phyloP scores from a whole-genome alignment of 345 rosid genomes.

The Lepidium aucheri region DNA sequence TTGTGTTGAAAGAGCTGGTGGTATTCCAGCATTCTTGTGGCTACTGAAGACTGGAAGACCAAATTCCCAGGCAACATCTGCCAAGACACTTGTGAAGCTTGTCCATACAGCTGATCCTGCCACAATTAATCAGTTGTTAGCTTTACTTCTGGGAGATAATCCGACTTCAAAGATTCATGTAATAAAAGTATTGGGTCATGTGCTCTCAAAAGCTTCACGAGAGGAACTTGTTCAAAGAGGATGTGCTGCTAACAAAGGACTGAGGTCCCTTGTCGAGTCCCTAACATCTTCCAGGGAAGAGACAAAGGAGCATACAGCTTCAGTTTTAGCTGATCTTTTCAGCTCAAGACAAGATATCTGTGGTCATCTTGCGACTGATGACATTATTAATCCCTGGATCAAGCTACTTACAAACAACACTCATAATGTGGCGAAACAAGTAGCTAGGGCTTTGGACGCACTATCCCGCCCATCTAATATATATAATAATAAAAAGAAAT shows the following conservation, averaged over 20 bases:
- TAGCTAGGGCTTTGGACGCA: slow-evolving; percentile 74
- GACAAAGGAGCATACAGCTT: slow-evolving; percentile 70
- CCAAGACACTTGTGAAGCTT: slow-evolving; percentile 60
- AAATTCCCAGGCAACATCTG: slow-evolving; percentile 67
- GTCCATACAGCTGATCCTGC: slow-evolving; percentile 67
- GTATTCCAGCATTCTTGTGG: slow-evolving; percentile 71
- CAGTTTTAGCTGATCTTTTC: slow-evolving; percentile 80
- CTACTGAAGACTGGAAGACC: slow-evolving; percentile 63
- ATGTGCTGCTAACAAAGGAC: slow-evolving; percentile 74
- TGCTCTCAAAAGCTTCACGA: slow-evolving; percentile 57
- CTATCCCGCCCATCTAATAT: slow-evolving; percentile 63
- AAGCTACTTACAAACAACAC: slow-evolving; percentile 58
- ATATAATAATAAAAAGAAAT: slow-evolving; percentile 17
- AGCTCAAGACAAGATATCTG: slow-evolving; percentile 68
- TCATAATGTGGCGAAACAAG: slow-evolving; percentile 57
- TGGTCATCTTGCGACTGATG: slow-evolving; percentile 33
- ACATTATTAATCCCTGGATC: slow-evolving; percentile 65
- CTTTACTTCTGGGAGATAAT: slow-evolving; percentile 59
- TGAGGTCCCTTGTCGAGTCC: slow-evolving; percentile 62
- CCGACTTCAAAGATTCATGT: slow-evolving; percentile 54
- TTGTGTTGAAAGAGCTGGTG: slow-evolving; percentile 89
- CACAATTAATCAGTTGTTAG: slow-evolving; percentile 67
- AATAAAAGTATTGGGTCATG: slow-evolving; percentile 70
- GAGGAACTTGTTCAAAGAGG: slow-evolving; percentile 53
- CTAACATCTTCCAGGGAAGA: slow-evolving; percentile 68